A percentile compares a stretch with the other conserved stretches of the same genome.
These are phyloP conservation scores for Hyphopichia pseudoburtonii DNA, from an alignment of 1,139 yeast species.

Conservation along the genomic window DNA sequence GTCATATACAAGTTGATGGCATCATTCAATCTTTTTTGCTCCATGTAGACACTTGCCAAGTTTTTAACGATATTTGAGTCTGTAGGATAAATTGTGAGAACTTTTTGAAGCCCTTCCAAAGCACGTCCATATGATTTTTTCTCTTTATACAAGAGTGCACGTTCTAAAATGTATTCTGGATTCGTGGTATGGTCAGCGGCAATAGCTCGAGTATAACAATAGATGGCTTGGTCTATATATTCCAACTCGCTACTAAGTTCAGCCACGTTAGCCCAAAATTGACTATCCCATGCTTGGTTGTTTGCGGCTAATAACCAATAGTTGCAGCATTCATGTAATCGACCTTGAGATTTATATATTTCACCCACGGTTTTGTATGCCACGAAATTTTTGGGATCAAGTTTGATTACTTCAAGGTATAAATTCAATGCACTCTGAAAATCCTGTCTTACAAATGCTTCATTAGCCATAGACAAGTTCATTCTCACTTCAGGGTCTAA, in stretches of 20 bases:
- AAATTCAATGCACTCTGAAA: constrained; percentile 63
- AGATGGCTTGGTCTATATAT: constrained; percentile 75
- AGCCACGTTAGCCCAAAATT: constrained; percentile 84
- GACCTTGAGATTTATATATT: constrained; percentile 69
- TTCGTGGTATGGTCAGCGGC: constrained; percentile 53
- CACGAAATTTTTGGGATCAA: constrained; percentile 73
- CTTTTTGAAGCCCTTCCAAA: constrained; percentile 65
- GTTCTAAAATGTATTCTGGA: constrained; percentile 52
- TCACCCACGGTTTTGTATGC: constrained; percentile 89
- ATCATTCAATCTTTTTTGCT: constrained; percentile 72
- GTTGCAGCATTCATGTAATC: constrained; percentile 69
- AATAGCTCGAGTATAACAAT: constrained; percentile 77
- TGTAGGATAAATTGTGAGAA: constrained; percentile 60
- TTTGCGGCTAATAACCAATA: constrained; percentile 87
- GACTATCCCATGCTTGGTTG: constrained; percentile 71
- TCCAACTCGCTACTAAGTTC: constrained; percentile 72
- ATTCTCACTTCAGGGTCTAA: constrained; percentile 71
- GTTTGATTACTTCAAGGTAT: constrained; percentile 71
- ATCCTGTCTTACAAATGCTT: constrained; percentile 69
- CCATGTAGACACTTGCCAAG: constrained; percentile 74
- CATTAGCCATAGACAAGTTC: constrained; percentile 71
- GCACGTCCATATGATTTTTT: constrained; percentile 70
- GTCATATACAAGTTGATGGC: constrained; percentile 77
- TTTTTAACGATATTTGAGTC: constrained; percentile 66
- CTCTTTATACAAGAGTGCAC: constrained; percentile 68